Evolutionary conservation across 176 grass and related monocot species (phyloP).

Genomic region (Tuctoria greenei): DNA sequence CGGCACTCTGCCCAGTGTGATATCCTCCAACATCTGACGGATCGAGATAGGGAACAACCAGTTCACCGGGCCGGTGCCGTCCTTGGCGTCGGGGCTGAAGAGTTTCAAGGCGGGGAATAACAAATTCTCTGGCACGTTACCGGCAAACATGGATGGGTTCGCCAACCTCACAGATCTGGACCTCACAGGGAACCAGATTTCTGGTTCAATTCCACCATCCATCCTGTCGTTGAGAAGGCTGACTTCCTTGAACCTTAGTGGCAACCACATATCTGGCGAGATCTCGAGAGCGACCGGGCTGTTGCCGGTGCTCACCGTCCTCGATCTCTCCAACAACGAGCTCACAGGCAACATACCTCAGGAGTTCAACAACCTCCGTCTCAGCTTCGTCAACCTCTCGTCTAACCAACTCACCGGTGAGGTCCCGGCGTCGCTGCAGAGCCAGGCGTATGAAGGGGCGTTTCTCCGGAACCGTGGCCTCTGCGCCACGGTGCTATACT

Average conservation of each 20-base stretch:
- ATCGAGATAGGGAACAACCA: slow-evolving; percentile 49
- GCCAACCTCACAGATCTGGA: slow-evolving; percentile 8
- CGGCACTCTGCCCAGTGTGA: slow-evolving; percentile 34
- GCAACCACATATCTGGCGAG: slow-evolving; percentile 41
- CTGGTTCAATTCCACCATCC: slow-evolving; percentile 33
- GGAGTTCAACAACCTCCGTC: slow-evolving; percentile 41
- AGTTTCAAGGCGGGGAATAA: slow-evolving; percentile 42
- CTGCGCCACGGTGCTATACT: slow-evolving; percentile 33
- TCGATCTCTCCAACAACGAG: slow-evolving; percentile 67
- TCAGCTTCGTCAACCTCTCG: slow-evolving; percentile 56
- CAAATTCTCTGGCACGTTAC: slow-evolving; percentile 21
- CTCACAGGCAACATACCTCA: slow-evolving; percentile 49
- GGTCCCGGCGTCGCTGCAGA: slow-evolving; percentile 43
- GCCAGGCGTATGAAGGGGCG: not conserved
- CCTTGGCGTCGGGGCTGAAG: not conserved
- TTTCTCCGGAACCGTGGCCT: slow-evolving; percentile 51
- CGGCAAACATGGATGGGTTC: not conserved
- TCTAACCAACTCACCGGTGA: slow-evolving; percentile 53
- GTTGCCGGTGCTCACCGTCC: slow-evolving; percentile 32
- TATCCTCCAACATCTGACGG: slow-evolving; percentile 27
- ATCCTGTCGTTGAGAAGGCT: slow-evolving; percentile 11
- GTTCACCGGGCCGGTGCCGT: slow-evolving; percentile 46
- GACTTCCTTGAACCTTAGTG: slow-evolving; percentile 34
- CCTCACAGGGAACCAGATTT: slow-evolving; percentile 43
- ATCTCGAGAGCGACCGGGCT: slow-evolving; percentile 47